Evolutionary conservation across 495 filamentous ascomycete genomes (phyloP), one percentile per base, ranked within the genome.

Genomic region (Penicillium soppii): DNA sequence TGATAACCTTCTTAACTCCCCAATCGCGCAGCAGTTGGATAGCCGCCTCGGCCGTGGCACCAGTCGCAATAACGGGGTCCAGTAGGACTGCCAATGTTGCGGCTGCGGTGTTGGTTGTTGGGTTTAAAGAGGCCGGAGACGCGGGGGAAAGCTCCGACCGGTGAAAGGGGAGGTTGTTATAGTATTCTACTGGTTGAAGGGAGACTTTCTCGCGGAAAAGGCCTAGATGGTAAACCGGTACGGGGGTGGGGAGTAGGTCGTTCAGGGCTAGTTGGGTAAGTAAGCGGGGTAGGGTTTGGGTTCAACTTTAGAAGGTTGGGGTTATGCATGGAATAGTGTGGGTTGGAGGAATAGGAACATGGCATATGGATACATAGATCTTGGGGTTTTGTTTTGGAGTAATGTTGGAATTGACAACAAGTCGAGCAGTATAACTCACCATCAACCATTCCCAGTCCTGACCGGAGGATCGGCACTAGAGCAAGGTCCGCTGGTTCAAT

Each of bases 171-270:
- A 97, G 88, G 70, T 97, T 97, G 74, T 84, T 97, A 78, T 97
- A 97, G 80, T 97, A 97, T 73, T 97, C 92, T 40, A 97, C 92
- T 0, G 92, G 91, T 43, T 87, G 81, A 22, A 96, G 84, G 29
- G 88, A 88, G 52, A 82, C 79, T 25, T 85, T 87, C 62, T 96
- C 92, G 59, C 92, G 88, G 74, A 89, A 97, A 53, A 97, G 84
- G 37, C 92, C 92, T 19, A 97, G 85, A 68, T 97, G 92, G 72
- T 97, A 89, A 56, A 97, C 82, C 13, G 92, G 86, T 27, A 90
- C 88, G 3, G 91, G 78, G 43, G 68, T 65, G 3, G 92, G 92
- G 49, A 97, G 89, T 53, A 97, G 77, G 52, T 82, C 83, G 74
- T 90, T 84, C 23, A 96, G 70, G 2, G 92, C 92, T 90, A 50